Evolutionary conservation across 306 rosid species (phyloP), one percentile per base, ranked within the genome.

Genomic region (Sechiopsis laciniata): DNA sequence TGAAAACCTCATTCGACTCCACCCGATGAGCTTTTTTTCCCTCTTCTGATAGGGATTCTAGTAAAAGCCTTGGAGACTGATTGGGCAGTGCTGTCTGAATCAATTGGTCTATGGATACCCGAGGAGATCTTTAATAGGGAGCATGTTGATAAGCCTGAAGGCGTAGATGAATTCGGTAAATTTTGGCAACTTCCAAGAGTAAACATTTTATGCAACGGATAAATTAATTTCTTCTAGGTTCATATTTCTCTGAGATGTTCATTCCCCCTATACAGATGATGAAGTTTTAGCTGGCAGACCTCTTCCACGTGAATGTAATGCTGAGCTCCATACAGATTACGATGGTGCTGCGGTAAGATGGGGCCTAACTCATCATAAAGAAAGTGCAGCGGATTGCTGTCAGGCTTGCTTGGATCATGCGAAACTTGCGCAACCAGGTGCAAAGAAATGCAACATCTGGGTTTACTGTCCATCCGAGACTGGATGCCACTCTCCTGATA

Each of bases 341-440:
- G 94, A 62, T 74, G 97, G 98, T 71, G 79, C 78, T 60, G 98
- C 97, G 11, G 97, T 94, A 63, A 87, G 80, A 89, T 94, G 97
- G 98, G 98, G 98, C 74, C 98, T 94, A 73, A 90, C 87, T 46
- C 87, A 86, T 80, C 98, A 86, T 83, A 90, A 83, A 86, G 96
- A 94, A 63, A 94, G 97, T 79, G 97, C 98, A 74, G 96, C 97
- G 46, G 97, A 94, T 82, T 94, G 98, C 76, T 94, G 97, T 71
- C 95, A 89, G 76, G 92, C 98, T 80, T 94, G 98, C 87, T 75
- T 94, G 78, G 92, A 89, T 79, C 97, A 90, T 1, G 97, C 96
- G 7, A 84, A 53, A 79, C 75, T 11, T 24, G 96, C 96, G 50
- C 91, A 79, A 79, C 87, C 89, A 50, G 86, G 88, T 10, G 94